Percentiles rank a stretch among this genome's conserved stretches.
phyloP scores from a whole-genome alignment of 441 rosid genomes.

The Populus tomentosa region DNA sequence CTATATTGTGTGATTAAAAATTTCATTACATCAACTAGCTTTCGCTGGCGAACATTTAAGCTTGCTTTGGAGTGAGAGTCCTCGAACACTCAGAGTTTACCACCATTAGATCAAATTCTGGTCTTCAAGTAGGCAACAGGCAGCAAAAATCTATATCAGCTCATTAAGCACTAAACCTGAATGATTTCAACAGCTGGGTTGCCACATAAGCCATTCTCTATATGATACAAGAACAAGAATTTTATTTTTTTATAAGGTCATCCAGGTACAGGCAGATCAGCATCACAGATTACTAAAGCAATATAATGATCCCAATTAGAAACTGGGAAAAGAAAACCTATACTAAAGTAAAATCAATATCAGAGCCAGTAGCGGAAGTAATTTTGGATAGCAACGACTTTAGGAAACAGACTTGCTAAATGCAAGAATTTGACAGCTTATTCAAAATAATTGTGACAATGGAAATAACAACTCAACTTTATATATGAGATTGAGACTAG shows the following conservation, averaged over 20 bases:
- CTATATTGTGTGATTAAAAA: not conserved
- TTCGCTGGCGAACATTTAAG: not conserved
- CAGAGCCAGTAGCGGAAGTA: not conserved
- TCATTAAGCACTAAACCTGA: not conserved
- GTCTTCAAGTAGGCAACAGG: not conserved
- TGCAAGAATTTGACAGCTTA: not conserved
- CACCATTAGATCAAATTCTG: not conserved
- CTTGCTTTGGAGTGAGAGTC: not conserved
- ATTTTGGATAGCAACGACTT: not conserved
- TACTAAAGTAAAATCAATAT: not conserved
- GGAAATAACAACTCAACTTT: not conserved
- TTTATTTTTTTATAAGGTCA: not conserved
- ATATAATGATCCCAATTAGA: not conserved
- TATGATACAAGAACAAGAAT: not conserved
- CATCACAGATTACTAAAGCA: not conserved
- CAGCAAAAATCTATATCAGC: not conserved
- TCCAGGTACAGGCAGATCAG: not conserved
- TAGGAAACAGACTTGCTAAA: not conserved
- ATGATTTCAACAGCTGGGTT: not conserved
- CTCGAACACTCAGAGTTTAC: not conserved
- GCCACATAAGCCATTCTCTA: not conserved
- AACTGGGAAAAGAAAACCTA: not conserved
- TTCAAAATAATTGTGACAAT: not conserved
- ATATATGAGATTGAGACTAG: not conserved
- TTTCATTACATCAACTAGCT: not conserved